Base-by-base conservation (phyloP, 495 filamentous ascomycete species). In the Penicillium dipodomyicola region DNA sequence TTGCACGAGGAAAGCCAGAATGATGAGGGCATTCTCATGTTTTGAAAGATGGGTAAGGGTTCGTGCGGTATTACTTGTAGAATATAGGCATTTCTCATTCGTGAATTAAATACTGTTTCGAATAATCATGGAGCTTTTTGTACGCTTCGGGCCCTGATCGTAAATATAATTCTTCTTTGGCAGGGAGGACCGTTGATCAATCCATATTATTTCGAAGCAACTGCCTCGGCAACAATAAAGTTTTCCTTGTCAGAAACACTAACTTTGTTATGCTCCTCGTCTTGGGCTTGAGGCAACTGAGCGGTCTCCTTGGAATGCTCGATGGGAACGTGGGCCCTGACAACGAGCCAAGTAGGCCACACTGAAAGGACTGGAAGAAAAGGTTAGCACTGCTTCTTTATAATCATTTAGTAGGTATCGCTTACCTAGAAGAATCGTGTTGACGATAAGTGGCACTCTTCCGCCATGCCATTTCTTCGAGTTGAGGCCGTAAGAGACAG, bases 401-500 rank as follows among this genome's bases (percentile, higher is more conserved):
- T 14, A 17, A 46, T 17, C 4, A 15, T 37, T 14, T 15, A 6
- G 6, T 39, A 0, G 2, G 6, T 39, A n/a, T 30, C 14, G 63
- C 65, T 52, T 52, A 79, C 78, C 74, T 1, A 80, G 65, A 25
- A 80, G 56, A 27, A 80, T 79, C 5, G 77, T 80, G 40, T 80
- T 80, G 0, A 80, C 75, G 4, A 75, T 73, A 37, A 80, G 60
- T 25, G 77, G 78, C 20, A 81, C 77, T 27, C 78, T 57, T 9
- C 78, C 77, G 0, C 76, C 78, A 39, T 70, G 61, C 78, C 76
- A 81, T 20, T 76, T 65, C 5, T 65, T 62, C 0, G 75, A 76
- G 43, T 78, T 79, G 1, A 87, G 52, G 4, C 84, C 84, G 58
- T 79, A 85, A 19, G 81, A 82, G 3, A 87, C 62, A 6, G 84